A percentile compares a stretch with the other conserved stretches of the same genome.
Evolutionary conservation across 1,139 yeast genomes (phyloP).

Genomic region (Sugiyamaella neomexicana): DNA sequence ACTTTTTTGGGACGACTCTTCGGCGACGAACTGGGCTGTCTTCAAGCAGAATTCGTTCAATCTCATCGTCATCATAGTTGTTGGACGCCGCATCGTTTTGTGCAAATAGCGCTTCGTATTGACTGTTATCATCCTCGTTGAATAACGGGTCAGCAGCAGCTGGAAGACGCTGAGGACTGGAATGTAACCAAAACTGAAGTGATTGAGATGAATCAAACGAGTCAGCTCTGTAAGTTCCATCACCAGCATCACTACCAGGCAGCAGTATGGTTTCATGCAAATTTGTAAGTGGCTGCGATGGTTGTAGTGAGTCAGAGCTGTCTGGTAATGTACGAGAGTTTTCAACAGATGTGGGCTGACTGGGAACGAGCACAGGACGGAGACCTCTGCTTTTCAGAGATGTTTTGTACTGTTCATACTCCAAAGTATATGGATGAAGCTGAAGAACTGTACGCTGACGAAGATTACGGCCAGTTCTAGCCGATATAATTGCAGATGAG

Average conservation of each 20-base stretch:
- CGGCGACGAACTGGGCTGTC: conserved; percentile 5
- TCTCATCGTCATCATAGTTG: not conserved
- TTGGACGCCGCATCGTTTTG: not conserved
- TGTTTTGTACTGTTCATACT: conserved; percentile 15
- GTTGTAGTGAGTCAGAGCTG: not conserved
- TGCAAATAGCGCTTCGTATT: conserved; percentile 3
- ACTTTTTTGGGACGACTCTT: not conserved
- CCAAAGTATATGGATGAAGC: conserved; percentile 23
- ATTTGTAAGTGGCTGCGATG: conserved; percentile 3
- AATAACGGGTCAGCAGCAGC: not conserved
- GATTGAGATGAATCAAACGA: conserved; percentile 10
- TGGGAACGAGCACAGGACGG: conserved; percentile 13
- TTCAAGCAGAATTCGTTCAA: conserved; percentile 14
- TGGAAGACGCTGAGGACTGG: not conserved
- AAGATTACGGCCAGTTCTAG: conserved; percentile 11
- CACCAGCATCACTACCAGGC: not conserved
- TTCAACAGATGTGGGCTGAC: not conserved
- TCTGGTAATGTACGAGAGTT: not conserved
- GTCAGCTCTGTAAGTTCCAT: not conserved
- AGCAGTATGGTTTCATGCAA: not conserved
- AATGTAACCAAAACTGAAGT: not conserved
- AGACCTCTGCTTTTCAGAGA: conserved; percentile 18
- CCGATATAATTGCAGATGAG: not conserved
- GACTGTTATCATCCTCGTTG: not conserved
- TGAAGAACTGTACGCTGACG: conserved; percentile 22